phyloP scores from a whole-genome alignment of 2,329 filamentous ascomycete genomes.

The Alternaria tenuissima region DNA sequence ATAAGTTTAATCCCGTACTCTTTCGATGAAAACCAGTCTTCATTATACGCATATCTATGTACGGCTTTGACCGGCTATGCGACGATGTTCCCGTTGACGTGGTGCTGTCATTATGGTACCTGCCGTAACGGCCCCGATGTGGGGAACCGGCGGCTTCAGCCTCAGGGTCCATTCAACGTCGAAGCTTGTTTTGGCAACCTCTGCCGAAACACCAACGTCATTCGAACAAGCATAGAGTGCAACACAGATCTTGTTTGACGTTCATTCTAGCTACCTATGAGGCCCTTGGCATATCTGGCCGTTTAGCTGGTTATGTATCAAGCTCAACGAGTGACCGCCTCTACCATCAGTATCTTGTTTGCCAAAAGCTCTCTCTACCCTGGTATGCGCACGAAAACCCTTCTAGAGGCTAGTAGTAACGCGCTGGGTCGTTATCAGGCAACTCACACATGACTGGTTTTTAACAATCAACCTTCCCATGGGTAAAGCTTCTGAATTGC shows the following conservation, averaged over 20 bases:
- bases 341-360: not conserved
- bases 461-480: not conserved
- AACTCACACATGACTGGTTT: not conserved
- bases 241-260: no score
- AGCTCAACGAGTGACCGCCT: not conserved
- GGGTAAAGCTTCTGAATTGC: not conserved
- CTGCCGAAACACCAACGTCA: not conserved
- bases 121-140: conserved; percentile 14
- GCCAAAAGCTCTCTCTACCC: not conserved
- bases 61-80: not conserved
- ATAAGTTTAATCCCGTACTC: not conserved
- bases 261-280: no score
- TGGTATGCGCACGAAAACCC: no score
- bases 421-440: no score
- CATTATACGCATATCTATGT: not conserved
- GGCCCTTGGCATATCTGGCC: no score
- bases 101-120: conserved; percentile 13
- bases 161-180: conserved; percentile 1
- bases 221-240: not conserved
- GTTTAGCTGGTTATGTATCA: no score
- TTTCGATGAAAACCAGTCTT: not conserved
- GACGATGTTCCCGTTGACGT: not conserved
- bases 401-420: no score
- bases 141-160: conserved; percentile 16
- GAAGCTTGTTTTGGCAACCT: not conserved